Conservation (phyloP, 192 early-diverging fungal species). For the Backusella tarrabulga region DNA sequence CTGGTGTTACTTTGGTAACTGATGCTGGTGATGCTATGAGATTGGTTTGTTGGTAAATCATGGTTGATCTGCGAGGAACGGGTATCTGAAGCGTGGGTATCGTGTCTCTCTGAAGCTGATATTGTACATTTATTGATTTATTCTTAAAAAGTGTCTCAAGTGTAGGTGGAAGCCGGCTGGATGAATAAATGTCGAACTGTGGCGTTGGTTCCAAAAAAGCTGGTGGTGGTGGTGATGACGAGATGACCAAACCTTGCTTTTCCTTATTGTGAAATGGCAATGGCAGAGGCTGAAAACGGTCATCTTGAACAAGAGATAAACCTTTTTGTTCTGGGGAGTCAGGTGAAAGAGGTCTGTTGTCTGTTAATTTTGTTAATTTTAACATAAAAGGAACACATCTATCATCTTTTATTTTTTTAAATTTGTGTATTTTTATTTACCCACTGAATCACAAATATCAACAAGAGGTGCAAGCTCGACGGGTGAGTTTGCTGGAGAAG, state of each 20-base stretch:
- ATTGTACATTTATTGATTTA: neutral
- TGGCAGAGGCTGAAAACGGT: neutral
- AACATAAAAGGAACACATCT: neutral
- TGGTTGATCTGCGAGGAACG: slow-evolving; percentile 7
- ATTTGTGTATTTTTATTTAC: neutral
- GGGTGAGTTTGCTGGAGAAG: neutral
- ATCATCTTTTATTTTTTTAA: neutral
- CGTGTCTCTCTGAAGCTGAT: neutral
- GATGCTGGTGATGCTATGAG: neutral
- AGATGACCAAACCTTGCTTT: slow-evolving; percentile 6
- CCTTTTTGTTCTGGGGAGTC: slow-evolving; percentile 2
- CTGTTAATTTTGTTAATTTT: slow-evolving; percentile 1
- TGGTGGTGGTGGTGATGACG: neutral
- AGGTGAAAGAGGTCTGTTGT: slow-evolving; percentile 17
- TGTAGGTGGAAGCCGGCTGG: neutral
- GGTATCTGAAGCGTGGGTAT: slow-evolving; percentile 6
- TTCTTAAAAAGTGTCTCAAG: neutral
- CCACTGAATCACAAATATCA: slow-evolving; percentile 9
- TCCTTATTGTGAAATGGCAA: neutral
- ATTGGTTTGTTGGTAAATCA: neutral
- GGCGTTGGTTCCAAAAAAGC: slow-evolving; percentile 8
- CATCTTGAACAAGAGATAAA: neutral
- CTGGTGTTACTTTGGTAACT: neutral
- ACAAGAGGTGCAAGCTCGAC: slow-evolving; percentile 4
- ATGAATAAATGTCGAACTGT: slow-evolving; percentile 1